Conservation (phyloP, 2,329 filamentous ascomycete genomes). For the Zalaria sp. region DNA sequence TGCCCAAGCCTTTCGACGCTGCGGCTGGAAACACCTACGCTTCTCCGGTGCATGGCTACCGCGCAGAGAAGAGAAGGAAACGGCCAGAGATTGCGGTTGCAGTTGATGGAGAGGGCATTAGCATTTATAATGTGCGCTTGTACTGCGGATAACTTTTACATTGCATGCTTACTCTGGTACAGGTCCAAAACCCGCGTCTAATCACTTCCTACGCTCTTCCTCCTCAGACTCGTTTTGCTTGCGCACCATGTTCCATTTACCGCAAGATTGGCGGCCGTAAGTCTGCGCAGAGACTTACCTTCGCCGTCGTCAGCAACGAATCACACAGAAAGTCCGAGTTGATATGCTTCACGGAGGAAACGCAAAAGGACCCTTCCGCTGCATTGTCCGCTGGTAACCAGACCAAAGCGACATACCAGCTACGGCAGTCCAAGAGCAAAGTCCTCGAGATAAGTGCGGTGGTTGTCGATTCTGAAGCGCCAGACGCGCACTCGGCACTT, state of each 20-base stretch:
- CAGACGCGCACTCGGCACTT: constrained; percentile 2
- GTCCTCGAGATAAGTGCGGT: constrained; percentile 26
- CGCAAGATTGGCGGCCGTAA: constrained; percentile 30
- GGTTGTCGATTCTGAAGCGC: constrained; percentile 5
- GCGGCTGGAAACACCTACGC: constrained; percentile 25
- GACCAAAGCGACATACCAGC: constrained; percentile 8
- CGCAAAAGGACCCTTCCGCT: constrained; percentile 15
- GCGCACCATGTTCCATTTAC: constrained; percentile 44
- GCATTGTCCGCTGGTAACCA: constrained; percentile 14
- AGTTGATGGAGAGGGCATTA: constrained; percentile 47
- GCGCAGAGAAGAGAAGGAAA: constrained; percentile 44
- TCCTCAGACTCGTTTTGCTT: constrained; percentile 42
- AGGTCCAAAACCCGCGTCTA: constrained; percentile 48
- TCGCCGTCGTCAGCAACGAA: constrained; percentile 23
- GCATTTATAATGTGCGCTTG: constrained; percentile 45
- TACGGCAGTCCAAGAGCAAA: constrained; percentile 1
- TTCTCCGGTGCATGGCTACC: constrained; percentile 37
- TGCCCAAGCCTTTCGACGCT: constrained; percentile 28
- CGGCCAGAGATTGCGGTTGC: constrained; percentile 46
- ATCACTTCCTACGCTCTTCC: constrained; percentile 48
- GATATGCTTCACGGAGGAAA: constrained; percentile 39
- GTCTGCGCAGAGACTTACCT: constrained; percentile 39
- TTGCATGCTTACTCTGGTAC: constrained; percentile 1
- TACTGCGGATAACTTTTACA: background rate
- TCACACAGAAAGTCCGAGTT: constrained; percentile 31